Base-by-base conservation (phyloP, 2,329 filamentous ascomycete genomes). In the Orbilia javanica region DNA sequence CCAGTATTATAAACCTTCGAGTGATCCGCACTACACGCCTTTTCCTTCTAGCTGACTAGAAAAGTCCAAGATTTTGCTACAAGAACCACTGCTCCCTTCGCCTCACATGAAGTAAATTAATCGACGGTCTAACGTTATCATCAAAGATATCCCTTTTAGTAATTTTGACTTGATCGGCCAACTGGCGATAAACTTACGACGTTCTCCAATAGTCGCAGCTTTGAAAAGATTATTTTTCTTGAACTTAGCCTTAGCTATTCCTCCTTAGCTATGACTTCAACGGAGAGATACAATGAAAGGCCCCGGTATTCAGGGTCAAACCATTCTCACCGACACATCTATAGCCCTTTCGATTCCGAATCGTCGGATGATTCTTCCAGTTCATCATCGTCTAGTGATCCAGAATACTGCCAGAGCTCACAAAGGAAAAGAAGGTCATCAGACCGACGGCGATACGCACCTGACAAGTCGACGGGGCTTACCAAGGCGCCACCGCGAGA, bases 371-470 rank as follows among this genome's bases (percentile, higher is more conserved):
- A 18, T 13, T 13, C 39, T 4, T 44, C 13, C 31, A n/a, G n/a
- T 36, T 36, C 34, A 4, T 44, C 27, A 18, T 69, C 55, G 4
- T 57, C 72, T 1, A n/a, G n/a, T n/a, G 34, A 69, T 44, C 48
- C 65, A 22, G 36, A 55, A n/a, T 27, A 65, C 57, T 20, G 11
- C n/a, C 39, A 22, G 34, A 22, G 39, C 1, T 4, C 34, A 11
- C 20, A 25, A 25, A 50, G 27, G 1, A 44, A 67, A 44, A 25
- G 15, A 22, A 62, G 67, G 20, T 78, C 74, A 15, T 78, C 74
- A 15, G 67, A 60, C 15, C 50, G 48, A 36, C 60, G 74, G 39
- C 74, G 72, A 52, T 55, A 72, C 50, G 52, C 66, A 29, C 68
- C 74, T 13, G 74, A 72, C n/a, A 31, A 64, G 42, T 6, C 55